These are phyloP conservation scores for Penicillium sp. DNA, from an alignment of 2,329 filamentous ascomycete species.

Conservation along the genomic window DNA sequence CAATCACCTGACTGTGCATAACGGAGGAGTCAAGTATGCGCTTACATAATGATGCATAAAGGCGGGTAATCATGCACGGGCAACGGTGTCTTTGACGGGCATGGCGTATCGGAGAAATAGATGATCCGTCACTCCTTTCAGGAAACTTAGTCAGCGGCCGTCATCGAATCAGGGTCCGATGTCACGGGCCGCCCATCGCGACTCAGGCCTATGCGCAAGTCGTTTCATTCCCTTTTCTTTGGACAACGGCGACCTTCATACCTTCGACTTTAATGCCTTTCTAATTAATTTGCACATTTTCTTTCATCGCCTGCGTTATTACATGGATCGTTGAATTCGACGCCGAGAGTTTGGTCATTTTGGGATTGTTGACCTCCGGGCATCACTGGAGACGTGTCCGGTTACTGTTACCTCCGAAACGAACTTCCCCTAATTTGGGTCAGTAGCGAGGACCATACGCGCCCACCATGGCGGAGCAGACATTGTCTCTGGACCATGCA, in stretches of 20 bases:
- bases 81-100: slow-evolving; percentile 15
- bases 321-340: slow-evolving; percentile 28
- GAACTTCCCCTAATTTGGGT: slow-evolving; percentile 23
- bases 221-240: slow-evolving; percentile 7
- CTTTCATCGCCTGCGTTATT: slow-evolving; percentile 12
- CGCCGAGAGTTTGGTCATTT: slow-evolving; percentile 17
- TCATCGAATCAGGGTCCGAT: slow-evolving; percentile 18
- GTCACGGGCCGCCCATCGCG: slow-evolving; percentile 8
- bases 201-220: slow-evolving; percentile 1
- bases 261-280: slow-evolving; percentile 17
- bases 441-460: slow-evolving; percentile 15
- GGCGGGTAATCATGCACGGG: background rate
- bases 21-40: background rate
- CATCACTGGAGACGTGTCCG: slow-evolving; percentile 40
- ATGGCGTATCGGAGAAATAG: slow-evolving; percentile 15
- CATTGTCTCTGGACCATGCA: slow-evolving; percentile 18
- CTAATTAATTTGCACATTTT: slow-evolving; percentile 19
- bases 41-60: slow-evolving; percentile 11
- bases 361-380: slow-evolving; percentile 33
- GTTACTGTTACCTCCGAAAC: slow-evolving; percentile 24
- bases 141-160: slow-evolving; percentile 4
- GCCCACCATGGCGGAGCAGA: slow-evolving; percentile 34
- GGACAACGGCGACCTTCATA: slow-evolving; percentile 13
- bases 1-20: slow-evolving; percentile 22
- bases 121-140: background rate